Percentiles rank a stretch among this genome's conserved stretches.
These are phyloP conservation scores for Leishmania aethiopica DNA, from an alignment of 208 protist species.

Conservation along the genomic window DNA sequence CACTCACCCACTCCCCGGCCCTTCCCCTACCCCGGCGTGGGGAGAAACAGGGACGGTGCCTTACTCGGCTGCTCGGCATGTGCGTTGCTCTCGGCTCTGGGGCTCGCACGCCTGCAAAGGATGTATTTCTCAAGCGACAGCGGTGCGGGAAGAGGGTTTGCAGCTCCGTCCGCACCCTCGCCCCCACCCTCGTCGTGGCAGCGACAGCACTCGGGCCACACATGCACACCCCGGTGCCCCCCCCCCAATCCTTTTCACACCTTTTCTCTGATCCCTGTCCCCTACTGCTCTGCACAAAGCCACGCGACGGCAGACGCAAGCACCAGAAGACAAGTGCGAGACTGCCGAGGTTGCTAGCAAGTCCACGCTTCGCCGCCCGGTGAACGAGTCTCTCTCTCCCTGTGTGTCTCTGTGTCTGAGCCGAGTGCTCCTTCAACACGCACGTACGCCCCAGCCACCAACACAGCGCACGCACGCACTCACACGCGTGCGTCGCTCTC, in stretches of 20 bases:
- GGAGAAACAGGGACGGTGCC: not conserved
- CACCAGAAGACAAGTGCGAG: not conserved
- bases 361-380: not conserved
- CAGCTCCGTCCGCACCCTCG: too few relatives aligned
- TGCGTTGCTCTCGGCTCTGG: not conserved
- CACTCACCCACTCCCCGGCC: not conserved
- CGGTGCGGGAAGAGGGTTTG: too few relatives aligned
- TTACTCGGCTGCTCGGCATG: not conserved
- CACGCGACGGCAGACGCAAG: constrained; percentile 2
- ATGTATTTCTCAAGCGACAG: not conserved
- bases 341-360: not conserved
- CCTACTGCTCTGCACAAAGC: not conserved
- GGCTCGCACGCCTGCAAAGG: not conserved
- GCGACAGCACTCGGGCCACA: not conserved
- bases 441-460: not conserved
- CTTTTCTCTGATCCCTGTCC: not conserved
- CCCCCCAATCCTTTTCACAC: not conserved
- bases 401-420: not conserved
- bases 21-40: not conserved
- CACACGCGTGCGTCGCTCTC: not conserved
- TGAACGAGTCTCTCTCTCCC: not conserved
- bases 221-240: not conserved
- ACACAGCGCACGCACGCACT: not conserved
- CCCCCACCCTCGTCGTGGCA: not conserved
- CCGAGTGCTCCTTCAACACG: not conserved